Base-by-base conservation (phyloP, 176 grass and related monocot genomes). In the Juncus inflexus region DNA sequence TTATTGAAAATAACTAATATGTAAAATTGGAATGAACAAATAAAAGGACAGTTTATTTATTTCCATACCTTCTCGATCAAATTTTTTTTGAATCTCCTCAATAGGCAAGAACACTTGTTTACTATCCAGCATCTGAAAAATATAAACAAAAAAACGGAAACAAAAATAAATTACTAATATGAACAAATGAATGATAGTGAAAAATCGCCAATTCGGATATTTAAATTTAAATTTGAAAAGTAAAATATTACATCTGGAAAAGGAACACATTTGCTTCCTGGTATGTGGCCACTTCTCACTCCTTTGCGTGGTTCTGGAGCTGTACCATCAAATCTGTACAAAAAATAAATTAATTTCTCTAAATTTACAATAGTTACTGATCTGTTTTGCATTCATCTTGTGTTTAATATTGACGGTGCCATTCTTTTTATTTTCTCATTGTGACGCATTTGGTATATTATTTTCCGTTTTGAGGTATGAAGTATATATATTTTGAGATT, bases 221-320 rank as follows among this genome's bases (percentile, higher is more conserved):
- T 53, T 83, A 35, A 69, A 61, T 63, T 3, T 76, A 7, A 59
- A 52, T 58, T 66, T 80, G 9, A 47, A 63, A 3, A 68, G 37
- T 49, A 64, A 14, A 40, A 72, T 71, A 51, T 28, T 41, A 97
- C 92, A 83, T 83, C 66, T 39, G 74, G 77, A 53, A 89, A 97
- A 58, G 92, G 82, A 78, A 97, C 64, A 65, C 92, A 83, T 84
- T 77, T 84, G 68, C 79, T 78, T 83, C 77, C 82, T 37, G 85
- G 87, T 62, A 91, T 86, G 74, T 97, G 92, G 14, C 92, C 92
- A 77, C 92, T 97, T 73, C 80, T 83, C 73, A 91, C 78, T 12
- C 79, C 92, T 80, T 81, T 41, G 9, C 92, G 83, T 62, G 92
- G 92, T 73, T 91, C 92, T 86, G 92, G 92, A 19, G 77, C 79